Evolutionary conservation across 176 grass and related monocot genomes (phyloP), one percentile per base, ranked within the genome.

Genomic region (Oryza rufipogon): DNA sequence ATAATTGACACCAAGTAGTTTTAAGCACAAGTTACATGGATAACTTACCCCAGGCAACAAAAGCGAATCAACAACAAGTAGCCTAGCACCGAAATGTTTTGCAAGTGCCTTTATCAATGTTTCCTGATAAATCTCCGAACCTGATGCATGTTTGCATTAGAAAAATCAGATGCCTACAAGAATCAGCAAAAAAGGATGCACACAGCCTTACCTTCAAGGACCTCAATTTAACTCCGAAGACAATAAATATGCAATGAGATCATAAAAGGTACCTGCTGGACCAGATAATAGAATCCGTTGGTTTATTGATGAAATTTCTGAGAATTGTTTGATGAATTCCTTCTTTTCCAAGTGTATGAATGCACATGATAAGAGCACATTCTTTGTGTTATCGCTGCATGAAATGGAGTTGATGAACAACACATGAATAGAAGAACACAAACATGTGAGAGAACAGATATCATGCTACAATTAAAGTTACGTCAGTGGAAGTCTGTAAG

Each of bases 81-180:
- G 81, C 87, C 88, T 96, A 67, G 97, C 89, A 81, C 84, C 84
- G 72, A 96, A 99, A 81, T 96, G 84, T 54, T 96, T 96, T 12
- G 97, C 91, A 67, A 99, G 91, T 38, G 93, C 97, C 79, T 96
- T 99, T 74, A 99, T 64, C 88, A 99, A 89, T 75, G 89, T 92
- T 73, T 99, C 97, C 79, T 99, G 97, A 84, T 99, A 99, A 79
- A 99, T 99, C 84, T 99, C 97, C 2, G 97, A 99, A 64, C 97
- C 97, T 99, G 64, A 46, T 77, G 32, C 58, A 84, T 46, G 41
- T 65, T 80, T 26, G 34, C 23, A 79, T 10, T 66, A 83, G 20
- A 70, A 81, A 87, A 78, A 81, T 79, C 78, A 88, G 56, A 70
- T 22, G 33, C 49, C 16, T 73, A 81, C 70, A 49, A 60, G 16